Conservation (phyloP, 1,284 basidiomycete species). For the Rhodotorula sp. region DNA sequence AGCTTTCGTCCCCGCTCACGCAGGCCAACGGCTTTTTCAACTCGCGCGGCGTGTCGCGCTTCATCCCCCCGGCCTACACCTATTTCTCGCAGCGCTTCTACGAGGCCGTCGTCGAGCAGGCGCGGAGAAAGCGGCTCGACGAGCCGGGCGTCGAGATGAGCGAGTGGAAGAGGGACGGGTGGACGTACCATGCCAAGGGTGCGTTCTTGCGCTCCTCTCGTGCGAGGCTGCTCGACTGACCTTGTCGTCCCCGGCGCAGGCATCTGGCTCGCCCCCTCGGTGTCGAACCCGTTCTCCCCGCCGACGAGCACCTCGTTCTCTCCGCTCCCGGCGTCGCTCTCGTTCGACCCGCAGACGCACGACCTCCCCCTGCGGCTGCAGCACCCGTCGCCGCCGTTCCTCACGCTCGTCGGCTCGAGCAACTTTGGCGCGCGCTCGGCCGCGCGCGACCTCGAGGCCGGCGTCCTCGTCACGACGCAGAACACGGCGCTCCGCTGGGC, state of each 20-base stretch:
- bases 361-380: slow-evolving; percentile 26
- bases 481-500: slow-evolving; percentile 52
- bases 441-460: slow-evolving; percentile 88
- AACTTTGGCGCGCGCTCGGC: slow-evolving; percentile 93
- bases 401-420: slow-evolving; percentile 91
- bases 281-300: slow-evolving; percentile 21
- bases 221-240: slow-evolving; percentile 1
- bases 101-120: slow-evolving; percentile 59
- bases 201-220: slow-evolving; percentile 29
- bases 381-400: slow-evolving; percentile 52
- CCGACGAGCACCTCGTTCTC: slow-evolving; percentile 40
- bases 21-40: slow-evolving; percentile 95
- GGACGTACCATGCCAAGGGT: slow-evolving; percentile 99
- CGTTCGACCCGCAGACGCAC: slow-evolving; percentile 50
- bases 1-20: not conserved
- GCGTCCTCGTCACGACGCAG: slow-evolving; percentile 77
- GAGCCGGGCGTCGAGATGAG: slow-evolving; percentile 63
- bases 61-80: slow-evolving; percentile 95
- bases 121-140: slow-evolving; percentile 22
- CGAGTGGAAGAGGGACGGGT: slow-evolving; percentile 87
- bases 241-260: slow-evolving; percentile 56
- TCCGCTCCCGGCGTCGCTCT: slow-evolving; percentile 40
- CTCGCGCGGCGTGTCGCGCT: slow-evolving; percentile 81
- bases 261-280: slow-evolving; percentile 71
- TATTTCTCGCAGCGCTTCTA: slow-evolving; percentile 70